Evolutionary conservation across 2,329 filamentous ascomycete species (phyloP).

Genomic region (Aspergillus sp.): DNA sequence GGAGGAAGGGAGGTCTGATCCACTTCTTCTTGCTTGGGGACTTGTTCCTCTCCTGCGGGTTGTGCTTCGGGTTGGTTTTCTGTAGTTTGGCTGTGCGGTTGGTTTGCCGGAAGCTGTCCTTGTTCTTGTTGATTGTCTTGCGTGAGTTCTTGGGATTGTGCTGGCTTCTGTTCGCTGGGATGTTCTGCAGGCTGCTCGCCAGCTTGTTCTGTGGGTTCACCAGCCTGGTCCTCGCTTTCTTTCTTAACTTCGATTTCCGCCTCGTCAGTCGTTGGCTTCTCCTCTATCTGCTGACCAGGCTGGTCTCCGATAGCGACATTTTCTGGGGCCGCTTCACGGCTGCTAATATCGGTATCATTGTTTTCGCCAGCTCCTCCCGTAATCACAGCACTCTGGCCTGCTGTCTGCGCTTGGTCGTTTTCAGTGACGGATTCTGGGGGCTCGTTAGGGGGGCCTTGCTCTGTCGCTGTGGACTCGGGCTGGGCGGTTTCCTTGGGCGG

Average conservation of each 20-base stretch:
- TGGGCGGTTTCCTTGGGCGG: not conserved
- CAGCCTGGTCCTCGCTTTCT: not conserved
- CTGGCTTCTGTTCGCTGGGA: constrained; percentile 1
- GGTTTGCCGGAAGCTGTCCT: not conserved
- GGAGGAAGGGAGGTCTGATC: too few relatives aligned
- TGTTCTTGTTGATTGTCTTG: constrained; percentile 1
- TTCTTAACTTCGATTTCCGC: constrained; percentile 30
- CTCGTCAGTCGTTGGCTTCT: not conserved
- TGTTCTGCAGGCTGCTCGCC: constrained; percentile 5
- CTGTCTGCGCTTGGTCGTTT: too few relatives aligned
- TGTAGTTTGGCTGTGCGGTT: constrained; percentile 1
- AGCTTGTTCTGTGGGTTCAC: not conserved
- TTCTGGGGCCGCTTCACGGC: not conserved
- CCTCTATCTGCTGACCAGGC: constrained; percentile 5
- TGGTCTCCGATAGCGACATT: not conserved
- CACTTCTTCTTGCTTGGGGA: too few relatives aligned
- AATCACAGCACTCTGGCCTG: too few relatives aligned
- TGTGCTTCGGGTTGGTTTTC: constrained; percentile 2
- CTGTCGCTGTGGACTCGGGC: not conserved
- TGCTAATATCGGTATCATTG: not conserved
- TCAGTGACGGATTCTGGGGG: not conserved
- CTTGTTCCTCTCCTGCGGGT: not conserved
- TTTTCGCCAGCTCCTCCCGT: too few relatives aligned
- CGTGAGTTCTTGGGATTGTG: constrained; percentile 2
- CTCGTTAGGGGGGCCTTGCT: constrained; percentile 6